phyloP scores from a whole-genome alignment of 495 filamentous ascomycete species.

The Penicillium waksmanii region DNA sequence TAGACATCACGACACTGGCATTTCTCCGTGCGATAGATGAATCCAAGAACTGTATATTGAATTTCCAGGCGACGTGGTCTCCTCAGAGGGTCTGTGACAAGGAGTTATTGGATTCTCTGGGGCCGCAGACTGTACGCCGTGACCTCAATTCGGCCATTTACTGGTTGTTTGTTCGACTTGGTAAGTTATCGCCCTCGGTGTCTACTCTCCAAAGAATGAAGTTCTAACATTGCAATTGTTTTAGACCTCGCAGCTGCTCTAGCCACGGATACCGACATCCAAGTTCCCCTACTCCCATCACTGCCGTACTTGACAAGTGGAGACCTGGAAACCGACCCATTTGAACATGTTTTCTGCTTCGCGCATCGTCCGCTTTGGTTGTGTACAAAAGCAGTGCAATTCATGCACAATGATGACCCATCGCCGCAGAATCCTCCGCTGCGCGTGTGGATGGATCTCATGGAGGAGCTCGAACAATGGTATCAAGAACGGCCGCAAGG shows the following conservation, averaged over 20 bases:
- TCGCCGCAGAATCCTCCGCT: constrained; percentile 16
- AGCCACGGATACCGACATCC: constrained; percentile 30
- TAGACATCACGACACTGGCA: constrained; percentile 15
- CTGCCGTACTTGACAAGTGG: constrained; percentile 19
- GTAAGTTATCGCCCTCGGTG: constrained; percentile 20
- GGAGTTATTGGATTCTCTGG: constrained; percentile 18
- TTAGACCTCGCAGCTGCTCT: constrained; percentile 36
- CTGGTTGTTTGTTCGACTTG: constrained; percentile 42
- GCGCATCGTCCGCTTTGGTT: constrained; percentile 36
- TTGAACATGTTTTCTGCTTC: constrained; percentile 29
- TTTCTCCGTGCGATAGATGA: constrained; percentile 21
- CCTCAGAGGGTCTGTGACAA: constrained; percentile 5
- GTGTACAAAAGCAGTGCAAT: constrained; percentile 29
- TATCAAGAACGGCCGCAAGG: constrained; percentile 38
- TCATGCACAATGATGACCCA: constrained; percentile 29
- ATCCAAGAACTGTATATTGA: constrained; percentile 16
- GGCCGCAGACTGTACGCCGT: constrained; percentile 18
- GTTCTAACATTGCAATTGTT: constrained; percentile 1
- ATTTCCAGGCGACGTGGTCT: constrained; percentile 26
- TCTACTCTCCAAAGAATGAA: neutral
- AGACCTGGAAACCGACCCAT: constrained; percentile 20
- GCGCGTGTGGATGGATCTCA: constrained; percentile 30
- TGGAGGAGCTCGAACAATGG: constrained; percentile 38
- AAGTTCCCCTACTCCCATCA: constrained; percentile 27
- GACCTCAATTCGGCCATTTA: constrained; percentile 35